Base-by-base conservation (phyloP, 306 rosid genomes). In the Pachyrhizus erosus region DNA sequence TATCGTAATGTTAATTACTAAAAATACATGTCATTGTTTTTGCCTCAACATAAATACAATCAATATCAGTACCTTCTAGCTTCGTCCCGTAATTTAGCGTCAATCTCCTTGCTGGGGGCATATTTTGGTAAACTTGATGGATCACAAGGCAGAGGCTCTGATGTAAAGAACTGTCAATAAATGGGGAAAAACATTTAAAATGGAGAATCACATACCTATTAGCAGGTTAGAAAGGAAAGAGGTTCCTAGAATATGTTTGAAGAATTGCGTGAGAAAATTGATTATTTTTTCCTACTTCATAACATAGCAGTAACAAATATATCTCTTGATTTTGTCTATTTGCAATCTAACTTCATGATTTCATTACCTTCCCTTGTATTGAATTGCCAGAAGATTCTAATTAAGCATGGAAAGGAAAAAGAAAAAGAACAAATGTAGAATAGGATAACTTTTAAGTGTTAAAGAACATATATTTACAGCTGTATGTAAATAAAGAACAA, bases 41-140 rank as follows among this genome's bases (percentile, higher is more conserved):
- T 55, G 21, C 67, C 83, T 21, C 68, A 21, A 70, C 65, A 26
- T 72, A 68, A 51, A 72, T 48, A 55, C 39, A 72, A 77, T 46
- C 23, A 84, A 39, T 48, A 72, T 29, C 15, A 45, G 84, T 92
- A 96, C 99, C 98, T 91, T 90, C 91, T 87, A 39, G 84, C 89
- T 82, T 84, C 97, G 34, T 91, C 96, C 68, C 89, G 94, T 80
- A 96, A 79, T 87, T 96, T 96, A 15, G 94, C 90, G 52, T 96
- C 98, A 49, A 96, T 96, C 84, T 96, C 99, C 86, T 96, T 96
- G 89, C 93, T 89, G 52, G 98, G 97, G 80, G 96, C 92, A 88
- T 93, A 96, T 83, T 91, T 90, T 24, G 99, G 99, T 79, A 96
- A 87, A 83, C 84, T 93, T 82, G 98, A 92, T 71, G 99, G 91